Evolutionary conservation across 768 basidiomycete genomes (phyloP), one percentile per base, ranked within the genome.

Genomic region (Gautieria morchelliformis): DNA sequence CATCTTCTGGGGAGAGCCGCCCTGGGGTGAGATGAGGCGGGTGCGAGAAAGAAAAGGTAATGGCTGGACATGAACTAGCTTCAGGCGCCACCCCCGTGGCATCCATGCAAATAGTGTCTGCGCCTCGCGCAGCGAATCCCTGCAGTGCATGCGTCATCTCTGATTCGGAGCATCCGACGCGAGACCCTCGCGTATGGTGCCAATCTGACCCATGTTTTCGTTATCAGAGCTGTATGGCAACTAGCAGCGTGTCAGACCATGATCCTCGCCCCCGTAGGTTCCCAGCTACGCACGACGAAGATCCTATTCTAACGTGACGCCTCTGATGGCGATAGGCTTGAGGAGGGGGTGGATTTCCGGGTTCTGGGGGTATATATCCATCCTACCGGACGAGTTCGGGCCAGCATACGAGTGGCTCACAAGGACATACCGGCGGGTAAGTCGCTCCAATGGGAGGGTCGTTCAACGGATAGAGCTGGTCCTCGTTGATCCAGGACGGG

Each of bases 121-220:
- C 80, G 10, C 91, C 89, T 44, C 89, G 77, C 10, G 83, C 77
- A 10, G 87, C 87, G 62, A 83, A 79, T 1, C 77, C 78, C 79
- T 82, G 14, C 27, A 27, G 27, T 37, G 14, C 35, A 9, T 14
- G 35, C 35, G 35, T 37, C 35, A 37, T 3, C 35, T 9, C 35
- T 9, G 35, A 37, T 37, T 37, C 35, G 8, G 35, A 9, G 2
- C 10, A 4, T 9, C 4, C 4, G 35, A 37, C 8, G 14, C 35
- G 35, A 37, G 35, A 68, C 67, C 62, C 60, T 80, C 81, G 1
- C 86, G 86, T 35, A 88, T 75, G 69, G 67, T 93, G 91, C 83
- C 85, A 91, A 60, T 90, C 85, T 1, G 89, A 89, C 4, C 83
- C 81, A 63, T 87, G 82, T n/a, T n/a, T 0, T 89, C 89, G 53